Percentiles rank a stretch among this genome's conserved stretches.
phyloP scores from a whole-genome alignment of 2,329 filamentous ascomycete genomes.

The Metarhizium brunneum region DNA sequence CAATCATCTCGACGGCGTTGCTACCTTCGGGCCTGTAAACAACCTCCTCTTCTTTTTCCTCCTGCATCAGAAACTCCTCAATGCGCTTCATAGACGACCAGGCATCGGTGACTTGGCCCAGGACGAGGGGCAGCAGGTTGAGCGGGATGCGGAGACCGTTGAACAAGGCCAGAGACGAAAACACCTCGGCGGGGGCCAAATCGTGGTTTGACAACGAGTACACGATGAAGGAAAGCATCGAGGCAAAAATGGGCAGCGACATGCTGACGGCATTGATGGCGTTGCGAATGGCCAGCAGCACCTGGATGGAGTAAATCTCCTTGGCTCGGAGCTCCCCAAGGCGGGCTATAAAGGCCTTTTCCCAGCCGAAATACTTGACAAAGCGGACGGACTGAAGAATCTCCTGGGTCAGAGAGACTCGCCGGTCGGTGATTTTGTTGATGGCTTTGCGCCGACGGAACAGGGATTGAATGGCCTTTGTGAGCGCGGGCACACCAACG shows the following conservation, averaged over 20 bases:
- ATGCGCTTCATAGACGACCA: slow-evolving; percentile 78
- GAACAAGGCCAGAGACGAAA: slow-evolving; percentile 90
- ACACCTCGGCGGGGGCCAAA: slow-evolving; percentile 68
- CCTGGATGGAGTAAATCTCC: slow-evolving; percentile 78
- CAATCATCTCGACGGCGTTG: slow-evolving; percentile 60
- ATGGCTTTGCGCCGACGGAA: slow-evolving; percentile 69
- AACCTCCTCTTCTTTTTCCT: slow-evolving; percentile 71
- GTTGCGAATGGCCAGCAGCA: slow-evolving; percentile 74
- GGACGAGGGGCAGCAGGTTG: slow-evolving; percentile 78
- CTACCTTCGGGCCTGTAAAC: slow-evolving; percentile 45
- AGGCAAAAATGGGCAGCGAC: slow-evolving; percentile 85
- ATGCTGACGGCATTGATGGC: slow-evolving; percentile 76
- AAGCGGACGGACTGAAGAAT: slow-evolving; percentile 86
- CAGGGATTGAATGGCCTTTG: slow-evolving; percentile 65
- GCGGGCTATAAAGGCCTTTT: slow-evolving; percentile 72
- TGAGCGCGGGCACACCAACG: slow-evolving; percentile 68
- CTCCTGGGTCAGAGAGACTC: slow-evolving; percentile 85
- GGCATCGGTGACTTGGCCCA: slow-evolving; percentile 84
- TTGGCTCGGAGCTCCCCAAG: slow-evolving; percentile 62
- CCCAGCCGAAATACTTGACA: slow-evolving; percentile 96
- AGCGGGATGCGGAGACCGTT: slow-evolving; percentile 85
- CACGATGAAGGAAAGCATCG: slow-evolving; percentile 91
- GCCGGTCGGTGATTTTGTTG: slow-evolving; percentile 89
- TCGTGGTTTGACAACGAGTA: slow-evolving; percentile 57
- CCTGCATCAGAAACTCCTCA: slow-evolving; percentile 76